These are phyloP conservation scores for Parastagonospora nodorum DNA, from an alignment of 2,329 filamentous ascomycete genomes.

Conservation along the genomic window DNA sequence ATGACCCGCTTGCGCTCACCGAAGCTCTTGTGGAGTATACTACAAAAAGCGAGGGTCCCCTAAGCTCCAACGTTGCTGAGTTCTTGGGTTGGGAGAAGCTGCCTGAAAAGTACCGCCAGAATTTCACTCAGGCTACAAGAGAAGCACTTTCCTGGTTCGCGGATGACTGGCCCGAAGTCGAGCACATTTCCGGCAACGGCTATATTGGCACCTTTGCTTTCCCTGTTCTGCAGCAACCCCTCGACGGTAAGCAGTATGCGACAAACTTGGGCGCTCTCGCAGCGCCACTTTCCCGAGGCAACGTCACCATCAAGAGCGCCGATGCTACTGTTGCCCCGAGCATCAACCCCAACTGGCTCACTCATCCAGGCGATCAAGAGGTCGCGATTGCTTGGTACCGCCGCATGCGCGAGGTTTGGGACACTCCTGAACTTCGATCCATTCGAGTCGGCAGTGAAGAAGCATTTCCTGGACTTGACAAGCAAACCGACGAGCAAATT, in stretches of 20 bases:
- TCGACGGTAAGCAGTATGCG: constrained; percentile 38
- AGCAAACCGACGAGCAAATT: constrained; percentile 34
- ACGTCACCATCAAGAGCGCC: constrained; percentile 37
- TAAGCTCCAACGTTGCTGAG: constrained; percentile 20
- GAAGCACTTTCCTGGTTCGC: constrained; percentile 15
- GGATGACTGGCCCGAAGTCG: constrained; percentile 32
- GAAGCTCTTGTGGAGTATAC: constrained; percentile 15
- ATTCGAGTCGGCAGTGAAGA: constrained; percentile 22
- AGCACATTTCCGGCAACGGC: constrained; percentile 21
- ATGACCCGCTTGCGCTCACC: constrained; percentile 13
- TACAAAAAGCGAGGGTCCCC: background rate
- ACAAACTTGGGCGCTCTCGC: constrained; percentile 38
- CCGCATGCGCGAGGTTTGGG: constrained; percentile 35
- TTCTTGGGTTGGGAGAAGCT: constrained; percentile 33
- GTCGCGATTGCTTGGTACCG: constrained; percentile 40
- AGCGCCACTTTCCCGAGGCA: constrained; percentile 43
- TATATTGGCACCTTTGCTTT: constrained; percentile 24
- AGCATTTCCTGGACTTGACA: constrained; percentile 26
- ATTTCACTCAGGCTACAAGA: constrained; percentile 10
- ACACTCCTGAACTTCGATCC: constrained; percentile 19
- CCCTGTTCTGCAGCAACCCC: constrained; percentile 23
- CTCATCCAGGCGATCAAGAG: constrained; percentile 34
- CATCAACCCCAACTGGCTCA: constrained; percentile 46
- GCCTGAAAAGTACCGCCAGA: constrained; percentile 5
- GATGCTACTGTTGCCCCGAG: constrained; percentile 32